These are phyloP conservation scores for Taphrina sp. DNA, from an alignment of 1,139 yeast species.

Conservation along the genomic window DNA sequence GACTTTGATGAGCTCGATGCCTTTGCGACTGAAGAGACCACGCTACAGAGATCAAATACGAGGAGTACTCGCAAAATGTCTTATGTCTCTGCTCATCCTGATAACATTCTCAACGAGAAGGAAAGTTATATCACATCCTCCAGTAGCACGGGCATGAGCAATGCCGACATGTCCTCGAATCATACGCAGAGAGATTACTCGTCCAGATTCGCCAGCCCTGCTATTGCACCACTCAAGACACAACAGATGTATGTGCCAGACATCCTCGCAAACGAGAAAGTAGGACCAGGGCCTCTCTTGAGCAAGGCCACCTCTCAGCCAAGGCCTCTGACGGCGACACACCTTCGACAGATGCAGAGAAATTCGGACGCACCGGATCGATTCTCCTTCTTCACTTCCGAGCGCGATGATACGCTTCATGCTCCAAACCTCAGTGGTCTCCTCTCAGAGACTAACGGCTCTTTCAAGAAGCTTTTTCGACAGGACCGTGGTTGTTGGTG, in stretches of 20 bases:
- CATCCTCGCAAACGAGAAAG: slow-evolving; percentile 4
- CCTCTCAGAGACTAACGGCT: slow-evolving; percentile 53
- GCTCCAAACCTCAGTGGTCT: slow-evolving; percentile 81
- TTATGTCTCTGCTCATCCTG: slow-evolving; percentile 5
- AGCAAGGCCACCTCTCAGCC: slow-evolving; percentile 24
- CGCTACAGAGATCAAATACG: slow-evolving; percentile 13
- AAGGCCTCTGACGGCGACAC: slow-evolving; percentile 19
- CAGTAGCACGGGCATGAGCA: slow-evolving; percentile 30
- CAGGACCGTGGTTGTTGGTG: slow-evolving; percentile 62
- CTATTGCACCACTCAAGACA: slow-evolving; percentile 32
- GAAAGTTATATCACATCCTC: neutral
- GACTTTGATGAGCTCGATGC: slow-evolving; percentile 47
- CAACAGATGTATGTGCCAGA: slow-evolving; percentile 27
- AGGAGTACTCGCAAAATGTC: slow-evolving; percentile 28
- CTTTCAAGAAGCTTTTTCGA: slow-evolving; percentile 64
- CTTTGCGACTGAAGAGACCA: slow-evolving; percentile 41
- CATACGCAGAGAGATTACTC: slow-evolving; percentile 5
- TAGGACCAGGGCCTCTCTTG: slow-evolving; percentile 8
- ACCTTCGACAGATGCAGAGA: slow-evolving; percentile 27
- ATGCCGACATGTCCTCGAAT: slow-evolving; percentile 6
- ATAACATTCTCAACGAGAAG: slow-evolving; percentile 10
- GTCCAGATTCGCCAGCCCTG: slow-evolving; percentile 12
- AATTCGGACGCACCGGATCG: slow-evolving; percentile 56
- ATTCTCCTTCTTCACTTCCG: slow-evolving; percentile 78
- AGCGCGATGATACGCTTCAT: slow-evolving; percentile 81